Evolutionary conservation across 2,329 filamentous ascomycete species (phyloP).

Genomic region (Phialocephala subalpina): DNA sequence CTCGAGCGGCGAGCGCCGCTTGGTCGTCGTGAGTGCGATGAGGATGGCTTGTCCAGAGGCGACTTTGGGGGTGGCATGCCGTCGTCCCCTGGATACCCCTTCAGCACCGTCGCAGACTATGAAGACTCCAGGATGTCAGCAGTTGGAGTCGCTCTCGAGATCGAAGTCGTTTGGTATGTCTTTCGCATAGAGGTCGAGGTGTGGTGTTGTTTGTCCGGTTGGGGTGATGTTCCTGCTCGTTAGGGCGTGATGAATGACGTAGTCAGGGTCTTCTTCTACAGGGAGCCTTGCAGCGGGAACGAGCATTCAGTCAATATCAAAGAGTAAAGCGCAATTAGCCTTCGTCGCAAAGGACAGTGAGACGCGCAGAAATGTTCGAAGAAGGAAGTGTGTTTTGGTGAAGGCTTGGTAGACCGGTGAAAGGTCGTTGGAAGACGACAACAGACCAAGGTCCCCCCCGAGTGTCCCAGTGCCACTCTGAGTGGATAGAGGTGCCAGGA

Average conservation of each 20-base stretch:
- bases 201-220: slow-evolving; percentile 1
- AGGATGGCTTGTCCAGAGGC: slow-evolving; percentile 43
- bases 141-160: slow-evolving; percentile 13
- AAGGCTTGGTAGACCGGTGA: slow-evolving; percentile 2
- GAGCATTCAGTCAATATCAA: slow-evolving; percentile 4
- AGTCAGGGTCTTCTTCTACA: background rate
- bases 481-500: slow-evolving; percentile 12
- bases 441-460: background rate
- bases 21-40: slow-evolving; percentile 37
- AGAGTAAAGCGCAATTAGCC: background rate
- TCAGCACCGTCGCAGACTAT: slow-evolving; percentile 22
- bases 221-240: background rate
- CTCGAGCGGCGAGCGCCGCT: slow-evolving; percentile 35
- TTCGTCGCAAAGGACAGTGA: background rate
- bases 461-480: slow-evolving; percentile 1
- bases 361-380: background rate
- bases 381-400: background rate
- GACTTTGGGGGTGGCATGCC: slow-evolving; percentile 45
- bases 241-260: slow-evolving; percentile 9
- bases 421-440: slow-evolving; percentile 1
- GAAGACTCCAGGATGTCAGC: slow-evolving; percentile 23
- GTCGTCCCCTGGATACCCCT: slow-evolving; percentile 30
- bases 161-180: background rate
- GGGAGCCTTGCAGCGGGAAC: background rate
- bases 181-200: slow-evolving; percentile 5